Evolutionary conservation across 2,329 filamentous ascomycete genomes (phyloP), one percentile per base, ranked within the genome.

Genomic region (Venturia effusa): DNA sequence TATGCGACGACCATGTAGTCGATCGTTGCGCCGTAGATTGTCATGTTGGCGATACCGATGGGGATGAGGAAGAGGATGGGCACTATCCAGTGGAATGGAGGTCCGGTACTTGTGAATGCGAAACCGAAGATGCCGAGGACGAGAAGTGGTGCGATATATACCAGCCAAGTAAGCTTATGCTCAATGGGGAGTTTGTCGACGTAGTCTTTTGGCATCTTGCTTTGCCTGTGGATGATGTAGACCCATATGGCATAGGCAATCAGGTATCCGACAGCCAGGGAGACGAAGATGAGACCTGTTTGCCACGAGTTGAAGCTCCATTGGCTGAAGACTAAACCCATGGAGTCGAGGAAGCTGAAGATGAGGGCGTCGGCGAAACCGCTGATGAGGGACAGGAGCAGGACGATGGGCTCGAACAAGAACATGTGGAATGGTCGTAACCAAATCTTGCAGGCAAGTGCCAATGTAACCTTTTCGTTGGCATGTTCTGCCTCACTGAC

Each of bases 1-100:
- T 90, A 88, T 0, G 87, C 85, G 61, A 84, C 85, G 17, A 89
- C 83, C 83, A 90, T 89, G 75, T 91, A 91, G 73, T 91, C 86
- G 67, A 90, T 88, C 1, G 87, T 89, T 0, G 87, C 85, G 84
- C 89, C 88, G 75, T 90, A 90, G 65, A 89, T 89, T 40, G 83
- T 78, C 65, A 88, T 88, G 70, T 91, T 91, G 64, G 88, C 88
- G 61, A 91, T 86, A 27, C 87, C 88, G 61, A 91, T 85, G 55
- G 89, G 77, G 19, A 79, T 80, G 1, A 81, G 80, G 67, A 87
- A 89, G 59, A 89, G 75, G 77, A 87, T 83, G 2, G 85, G 84
- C 0, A 80, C 85, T 27, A 89, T 84, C 88, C 88, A 91, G 67
- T 84, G 84, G 3, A 87, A 68, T 0, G 77, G 73, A 0, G 86